Percentiles rank a stretch among this genome's conserved stretches.
phyloP scores from a whole-genome alignment of 2,329 filamentous ascomycete genomes.

The Leptosphaerulina australis region DNA sequence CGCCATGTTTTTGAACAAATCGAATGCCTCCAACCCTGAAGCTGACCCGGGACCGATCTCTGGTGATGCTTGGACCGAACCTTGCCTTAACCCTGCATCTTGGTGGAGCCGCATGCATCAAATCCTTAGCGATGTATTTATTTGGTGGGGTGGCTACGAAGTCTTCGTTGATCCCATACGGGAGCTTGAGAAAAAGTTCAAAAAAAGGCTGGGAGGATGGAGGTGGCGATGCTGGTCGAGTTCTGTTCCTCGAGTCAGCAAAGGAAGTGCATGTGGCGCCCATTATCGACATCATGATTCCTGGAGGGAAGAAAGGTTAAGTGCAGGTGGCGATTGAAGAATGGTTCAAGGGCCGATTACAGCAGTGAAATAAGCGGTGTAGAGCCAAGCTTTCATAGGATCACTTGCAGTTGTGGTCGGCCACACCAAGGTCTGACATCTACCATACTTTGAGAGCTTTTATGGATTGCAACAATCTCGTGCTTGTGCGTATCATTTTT shows the following conservation, averaged over 20 bases:
- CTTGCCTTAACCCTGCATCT: conserved; percentile 16
- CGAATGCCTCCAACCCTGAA: conserved; percentile 15
- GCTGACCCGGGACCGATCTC: conserved; percentile 18
- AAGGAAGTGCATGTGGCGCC: conserved; percentile 28
- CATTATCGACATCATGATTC: conserved; percentile 25
- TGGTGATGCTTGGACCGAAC: conserved; percentile 26
- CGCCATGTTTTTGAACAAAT: conserved; percentile 25
- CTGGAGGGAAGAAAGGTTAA: conserved; percentile 9
- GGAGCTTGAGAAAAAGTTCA: conserved; percentile 14
- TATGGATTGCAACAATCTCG: too few relatives aligned
- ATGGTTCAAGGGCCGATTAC: conserved; percentile 20
- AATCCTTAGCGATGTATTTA: conserved; percentile 17
- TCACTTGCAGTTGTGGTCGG: background rate
- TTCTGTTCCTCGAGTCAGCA: conserved; percentile 20
- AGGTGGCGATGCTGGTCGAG: conserved; percentile 18
- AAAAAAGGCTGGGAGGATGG: conserved; percentile 25
- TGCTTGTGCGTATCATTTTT: too few relatives aligned
- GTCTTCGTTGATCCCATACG: conserved; percentile 23
- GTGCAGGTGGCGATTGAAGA: conserved; percentile 21
- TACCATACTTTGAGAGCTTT: too few relatives aligned
- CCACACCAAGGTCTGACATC: too few relatives aligned
- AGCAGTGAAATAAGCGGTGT: conserved; percentile 10
- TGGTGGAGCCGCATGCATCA: conserved; percentile 21
- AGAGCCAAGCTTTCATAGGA: conserved; percentile 6
- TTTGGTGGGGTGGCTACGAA: conserved; percentile 17